phyloP scores from a whole-genome alignment of 2,329 filamentous ascomycete species.

The Dothideomycetes sp. region DNA sequence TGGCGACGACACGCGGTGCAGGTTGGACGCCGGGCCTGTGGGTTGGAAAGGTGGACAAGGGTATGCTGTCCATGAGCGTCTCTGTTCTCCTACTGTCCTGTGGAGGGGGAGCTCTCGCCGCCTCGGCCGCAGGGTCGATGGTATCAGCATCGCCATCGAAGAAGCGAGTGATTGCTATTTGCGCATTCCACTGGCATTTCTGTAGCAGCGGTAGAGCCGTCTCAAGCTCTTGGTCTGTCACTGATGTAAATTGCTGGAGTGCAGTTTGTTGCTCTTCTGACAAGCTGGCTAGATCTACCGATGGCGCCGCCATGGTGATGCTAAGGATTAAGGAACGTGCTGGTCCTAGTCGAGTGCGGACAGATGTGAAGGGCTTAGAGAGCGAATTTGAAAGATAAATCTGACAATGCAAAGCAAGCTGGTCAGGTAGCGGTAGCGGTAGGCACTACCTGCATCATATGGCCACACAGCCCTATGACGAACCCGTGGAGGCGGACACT shows the following conservation, averaged over 20 bases:
- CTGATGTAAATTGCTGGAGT: slow-evolving; percentile 75
- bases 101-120: slow-evolving; percentile 45
- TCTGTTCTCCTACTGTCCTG: slow-evolving; percentile 56
- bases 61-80: slow-evolving; percentile 52
- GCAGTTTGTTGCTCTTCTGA: slow-evolving; percentile 69
- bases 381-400: too few species aligned
- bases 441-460: too few species aligned
- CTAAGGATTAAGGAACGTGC: too few species aligned
- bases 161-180: slow-evolving; percentile 96
- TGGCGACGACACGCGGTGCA: slow-evolving; percentile 79
- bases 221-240: slow-evolving; percentile 71
- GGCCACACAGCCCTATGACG: not conserved
- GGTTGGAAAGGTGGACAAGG: slow-evolving; percentile 13
- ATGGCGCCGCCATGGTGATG: slow-evolving; percentile 25
- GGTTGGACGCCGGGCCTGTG: slow-evolving; percentile 40
- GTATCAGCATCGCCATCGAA: slow-evolving; percentile 93
- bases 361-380: too few species aligned
- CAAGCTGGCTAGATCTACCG: slow-evolving; percentile 55
- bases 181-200: slow-evolving; percentile 91
- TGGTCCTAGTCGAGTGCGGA: too few species aligned
- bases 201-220: slow-evolving; percentile 70
- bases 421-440: too few species aligned
- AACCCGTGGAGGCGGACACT: not conserved
- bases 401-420: too few species aligned
- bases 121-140: slow-evolving; percentile 69